Base-by-base conservation (phyloP, 164 flowering plant genomes). In the Piper betle region DNA sequence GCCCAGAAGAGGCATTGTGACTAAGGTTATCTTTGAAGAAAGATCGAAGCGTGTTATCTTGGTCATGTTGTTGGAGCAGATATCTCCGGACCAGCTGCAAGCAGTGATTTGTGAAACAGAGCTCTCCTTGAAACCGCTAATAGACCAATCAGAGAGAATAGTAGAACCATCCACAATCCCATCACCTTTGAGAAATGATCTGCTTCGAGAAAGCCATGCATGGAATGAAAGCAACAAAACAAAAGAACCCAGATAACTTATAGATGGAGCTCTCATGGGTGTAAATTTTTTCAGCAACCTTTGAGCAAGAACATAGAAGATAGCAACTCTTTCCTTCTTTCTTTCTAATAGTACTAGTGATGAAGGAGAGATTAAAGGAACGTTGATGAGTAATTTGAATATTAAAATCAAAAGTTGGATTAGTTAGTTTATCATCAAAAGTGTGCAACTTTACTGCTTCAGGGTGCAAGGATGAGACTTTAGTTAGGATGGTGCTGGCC, bases 51-150 rank as follows among this genome's bases (percentile, higher is more conserved):
- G 77, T 39, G 73, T 61, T 39, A 92, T 66, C 53, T 61, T 52
- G 41, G 80, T 75, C 10, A 78, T 75, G 59, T 89, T 83, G 13
- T 66, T 55, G 67, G 72, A 73, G 69, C 98, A 93, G 50, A 68
- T 78, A 63, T 90, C 73, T 15, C 96, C 98, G 38, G 85, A 69
- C 97, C 97, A 93, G 38, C 87, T 79, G 68, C 98, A 92, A 37
- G 85, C 86, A 43, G 55, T 37, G 38, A 82, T 71, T 70, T 66
- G 64, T 13, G 55, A 59, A 37, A 72, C 38, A 25, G 75, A 52
- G 65, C 60, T 57, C 3, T 39, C 62, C 11, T 55, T 17, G 54
- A 56, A 52, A n/a, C n/a, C n/a, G 53, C 19, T 37, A 65, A 74
- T 11, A 4, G 62, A 37, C 96, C 98, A 92, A 42, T 85, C 83